Base-by-base conservation (phyloP, 176 grass and related monocot species). In the Phragmites australis region DNA sequence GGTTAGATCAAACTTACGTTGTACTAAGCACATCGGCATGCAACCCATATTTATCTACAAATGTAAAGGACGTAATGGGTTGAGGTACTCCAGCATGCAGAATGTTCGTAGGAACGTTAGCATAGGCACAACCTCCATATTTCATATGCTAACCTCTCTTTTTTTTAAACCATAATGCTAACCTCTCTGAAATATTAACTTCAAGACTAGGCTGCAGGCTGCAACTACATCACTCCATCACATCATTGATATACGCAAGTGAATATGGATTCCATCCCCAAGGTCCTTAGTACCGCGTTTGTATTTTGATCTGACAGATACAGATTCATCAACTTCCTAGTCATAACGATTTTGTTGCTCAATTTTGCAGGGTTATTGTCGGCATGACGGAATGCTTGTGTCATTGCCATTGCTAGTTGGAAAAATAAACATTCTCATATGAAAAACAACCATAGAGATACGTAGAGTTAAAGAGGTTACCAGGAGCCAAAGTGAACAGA, bases 161-260 rank as follows among this genome's bases (percentile, higher is more conserved):
- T n/a, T n/a, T n/a, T n/a, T n/a, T n/a, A n/a, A n/a, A n/a, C n/a
- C n/a, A n/a, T n/a, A n/a, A n/a, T n/a, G n/a, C n/a, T n/a, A n/a
- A n/a, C n/a, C n/a, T n/a, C n/a, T n/a, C n/a, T n/a, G n/a, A n/a
- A n/a, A n/a, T n/a, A n/a, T n/a, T n/a, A n/a, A n/a, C n/a, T n/a
- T n/a, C n/a, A n/a, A n/a, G n/a, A n/a, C n/a, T n/a, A n/a, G n/a
- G n/a, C 13, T 90, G 56, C 71, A 97, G 94, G 91, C 89, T 68
- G 94, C 89, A n/a, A 50, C 78, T 97, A 66, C 94, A 91, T 72
- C 94, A 97, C 86, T 91, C 94, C 11, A 97, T 97, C 85, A 84
- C 84, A 26, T 97, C 94, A 45, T 93, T 97, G 55, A 88, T 97
- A 80, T 97, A 89, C 50, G 94, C 94, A 56, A 91, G 81, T 70